Evolutionary conservation across 306 rosid species (phyloP).

Genomic region (Fagus sylvatica): DNA sequence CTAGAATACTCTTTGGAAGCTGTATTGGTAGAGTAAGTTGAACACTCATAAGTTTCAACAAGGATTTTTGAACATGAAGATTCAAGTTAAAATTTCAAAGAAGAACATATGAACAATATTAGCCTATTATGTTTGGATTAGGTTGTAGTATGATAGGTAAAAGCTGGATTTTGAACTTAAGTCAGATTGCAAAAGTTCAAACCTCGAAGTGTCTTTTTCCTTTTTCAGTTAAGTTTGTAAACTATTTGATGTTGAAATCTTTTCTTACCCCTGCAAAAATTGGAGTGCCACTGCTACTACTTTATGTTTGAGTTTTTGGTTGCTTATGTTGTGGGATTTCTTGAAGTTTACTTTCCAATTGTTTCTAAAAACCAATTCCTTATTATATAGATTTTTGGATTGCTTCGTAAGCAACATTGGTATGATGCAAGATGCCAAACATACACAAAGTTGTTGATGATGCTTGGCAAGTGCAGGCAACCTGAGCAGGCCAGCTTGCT

Average conservation of each 20-base stretch:
- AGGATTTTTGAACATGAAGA: not conserved
- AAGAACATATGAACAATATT: no score
- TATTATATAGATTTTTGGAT: slow-evolving; percentile 63
- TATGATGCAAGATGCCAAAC: slow-evolving; percentile 84
- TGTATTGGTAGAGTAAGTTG: not conserved
- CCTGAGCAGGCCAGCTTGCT: slow-evolving; percentile 69
- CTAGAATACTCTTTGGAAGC: not conserved
- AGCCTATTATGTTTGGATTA: no score
- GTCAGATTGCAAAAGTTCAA: not conserved
- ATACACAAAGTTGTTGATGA: slow-evolving; percentile 69
- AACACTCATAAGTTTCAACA: not conserved
- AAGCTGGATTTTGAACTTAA: no score
- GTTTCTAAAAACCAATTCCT: slow-evolving; percentile 9
- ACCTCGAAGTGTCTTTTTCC: not conserved
- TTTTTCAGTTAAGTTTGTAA: not conserved
- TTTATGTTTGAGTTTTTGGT: not conserved
- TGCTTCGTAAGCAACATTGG: slow-evolving; percentile 86
- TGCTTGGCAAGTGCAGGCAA: slow-evolving; percentile 85
- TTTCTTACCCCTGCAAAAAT: not conserved
- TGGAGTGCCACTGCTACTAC: not conserved
- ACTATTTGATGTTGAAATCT: not conserved
- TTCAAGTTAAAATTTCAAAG: not conserved
- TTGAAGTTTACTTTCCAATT: slow-evolving; percentile 12
- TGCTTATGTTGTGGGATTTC: not conserved
- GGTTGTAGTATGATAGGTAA: no score